phyloP scores from a whole-genome alignment of 2,329 filamentous ascomycete genomes.

The Neurospora sp. region DNA sequence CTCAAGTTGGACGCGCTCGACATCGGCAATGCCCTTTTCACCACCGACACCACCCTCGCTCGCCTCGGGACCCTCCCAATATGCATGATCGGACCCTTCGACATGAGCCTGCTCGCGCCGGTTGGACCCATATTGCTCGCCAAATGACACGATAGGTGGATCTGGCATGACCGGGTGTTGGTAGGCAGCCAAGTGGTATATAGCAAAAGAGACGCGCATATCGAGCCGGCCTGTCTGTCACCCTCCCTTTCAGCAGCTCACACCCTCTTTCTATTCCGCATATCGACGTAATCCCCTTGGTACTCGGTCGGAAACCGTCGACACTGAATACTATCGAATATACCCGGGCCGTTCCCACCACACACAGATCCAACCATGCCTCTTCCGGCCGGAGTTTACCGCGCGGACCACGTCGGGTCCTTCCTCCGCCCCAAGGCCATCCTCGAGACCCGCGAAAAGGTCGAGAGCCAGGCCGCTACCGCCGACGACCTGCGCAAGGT shows the following conservation, averaged over 20 bases:
- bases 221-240: neutral
- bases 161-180: neutral
- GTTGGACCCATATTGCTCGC: neutral
- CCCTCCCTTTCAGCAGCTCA: neutral
- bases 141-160: neutral
- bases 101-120: neutral
- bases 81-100: neutral
- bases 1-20: neutral
- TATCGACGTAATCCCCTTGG: neutral
- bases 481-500: slow-evolving; percentile 36
- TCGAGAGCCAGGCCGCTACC: slow-evolving; percentile 32
- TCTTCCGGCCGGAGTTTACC: slow-evolving; percentile 33
- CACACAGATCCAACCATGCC: slow-evolving; percentile 22
- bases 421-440: slow-evolving; percentile 42
- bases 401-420: slow-evolving; percentile 47
- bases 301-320: neutral
- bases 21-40: neutral
- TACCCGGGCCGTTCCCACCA: neutral
- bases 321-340: neutral
- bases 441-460: slow-evolving; percentile 37
- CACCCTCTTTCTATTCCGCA: neutral
- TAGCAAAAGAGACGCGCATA: neutral
- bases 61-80: neutral
- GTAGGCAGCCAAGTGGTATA: neutral
- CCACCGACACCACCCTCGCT: neutral